phyloP scores from a whole-genome alignment of 805 yeast species.

The Candida golubevii region DNA sequence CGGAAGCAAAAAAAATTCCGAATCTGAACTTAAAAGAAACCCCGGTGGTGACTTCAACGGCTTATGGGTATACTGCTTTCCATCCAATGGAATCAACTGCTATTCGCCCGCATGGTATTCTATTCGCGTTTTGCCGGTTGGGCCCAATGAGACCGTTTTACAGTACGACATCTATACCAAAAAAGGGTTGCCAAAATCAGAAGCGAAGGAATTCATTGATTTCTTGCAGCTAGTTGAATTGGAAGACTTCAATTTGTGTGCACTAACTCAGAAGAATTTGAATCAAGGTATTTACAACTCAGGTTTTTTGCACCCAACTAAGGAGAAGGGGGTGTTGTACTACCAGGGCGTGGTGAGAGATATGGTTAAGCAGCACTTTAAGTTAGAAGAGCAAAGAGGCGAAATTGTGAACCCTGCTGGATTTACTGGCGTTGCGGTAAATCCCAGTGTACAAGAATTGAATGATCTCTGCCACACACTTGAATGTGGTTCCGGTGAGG shows the following conservation, averaged over 20 bases:
- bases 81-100: conserved; percentile 58
- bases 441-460: conserved; percentile 43
- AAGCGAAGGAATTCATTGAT: conserved; percentile 59
- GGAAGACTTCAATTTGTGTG: conserved; percentile 59
- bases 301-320: conserved; percentile 55
- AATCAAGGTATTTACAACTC: conserved; percentile 57
- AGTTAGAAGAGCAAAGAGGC: conserved; percentile 42
- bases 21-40: conserved; percentile 36
- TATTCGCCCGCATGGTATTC: conserved; percentile 67
- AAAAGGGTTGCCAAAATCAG: conserved; percentile 49
- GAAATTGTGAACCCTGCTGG: conserved; percentile 49
- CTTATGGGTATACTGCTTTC: conserved; percentile 58
- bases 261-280: conserved; percentile 55
- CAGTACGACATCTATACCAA: conserved; percentile 60
- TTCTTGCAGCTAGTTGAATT: conserved; percentile 57
- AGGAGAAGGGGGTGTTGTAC: conserved; percentile 55
- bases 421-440: conserved; percentile 35
- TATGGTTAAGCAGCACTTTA: conserved; percentile 54
- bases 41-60: conserved; percentile 62
- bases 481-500: conserved; percentile 36
- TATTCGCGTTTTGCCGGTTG: conserved; percentile 53
- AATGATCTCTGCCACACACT: conserved; percentile 47
- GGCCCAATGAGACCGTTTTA: conserved; percentile 50
- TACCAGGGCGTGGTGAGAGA: conserved; percentile 54
- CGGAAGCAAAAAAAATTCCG: conserved; percentile 29